phyloP scores from a whole-genome alignment of 176 grass and related monocot species.

The Eremochloa ophiuroides region DNA sequence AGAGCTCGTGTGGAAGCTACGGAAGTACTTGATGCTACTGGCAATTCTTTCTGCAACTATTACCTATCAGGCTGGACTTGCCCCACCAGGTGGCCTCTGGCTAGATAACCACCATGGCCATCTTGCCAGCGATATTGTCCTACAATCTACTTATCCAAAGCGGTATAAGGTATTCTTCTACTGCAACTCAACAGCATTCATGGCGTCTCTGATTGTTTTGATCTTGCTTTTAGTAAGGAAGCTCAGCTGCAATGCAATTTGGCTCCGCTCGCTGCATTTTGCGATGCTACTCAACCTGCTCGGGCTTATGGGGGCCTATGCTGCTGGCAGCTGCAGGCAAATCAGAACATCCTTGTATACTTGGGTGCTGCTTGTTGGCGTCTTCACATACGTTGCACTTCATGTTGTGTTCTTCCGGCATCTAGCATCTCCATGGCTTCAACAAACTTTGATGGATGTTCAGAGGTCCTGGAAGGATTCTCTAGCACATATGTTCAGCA shows the following conservation, averaged over 20 bases:
- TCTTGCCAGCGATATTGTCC: slow-evolving; percentile 27
- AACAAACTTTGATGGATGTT: neutral
- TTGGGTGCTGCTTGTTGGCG: slow-evolving; percentile 21
- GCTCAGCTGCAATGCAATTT: slow-evolving; percentile 4
- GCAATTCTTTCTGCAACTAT: slow-evolving; percentile 41
- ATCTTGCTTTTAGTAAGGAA: slow-evolving; percentile 23
- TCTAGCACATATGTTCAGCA: neutral
- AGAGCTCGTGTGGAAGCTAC: slow-evolving; percentile 38
- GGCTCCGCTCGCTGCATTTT: slow-evolving; percentile 27
- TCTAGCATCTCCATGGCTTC: slow-evolving; percentile 7
- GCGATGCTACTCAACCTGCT: slow-evolving; percentile 20
- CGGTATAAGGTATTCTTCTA: slow-evolving; percentile 46
- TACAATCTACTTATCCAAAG: slow-evolving; percentile 18
- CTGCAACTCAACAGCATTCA: slow-evolving; percentile 36
- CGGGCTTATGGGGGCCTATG: slow-evolving; percentile 24
- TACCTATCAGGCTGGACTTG: slow-evolving; percentile 42
- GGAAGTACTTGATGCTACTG: slow-evolving; percentile 50
- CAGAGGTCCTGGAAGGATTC: slow-evolving; percentile 8
- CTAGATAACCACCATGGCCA: slow-evolving; percentile 36
- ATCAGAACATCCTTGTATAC: slow-evolving; percentile 23
- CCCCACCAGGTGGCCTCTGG: slow-evolving; percentile 53
- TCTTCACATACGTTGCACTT: slow-evolving; percentile 22
- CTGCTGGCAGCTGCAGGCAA: slow-evolving; percentile 28
- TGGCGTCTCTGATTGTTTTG: slow-evolving; percentile 39
- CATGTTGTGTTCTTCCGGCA: slow-evolving; percentile 37